Conservation (phyloP, 345 rosid species). For the Populus nigra region DNA sequence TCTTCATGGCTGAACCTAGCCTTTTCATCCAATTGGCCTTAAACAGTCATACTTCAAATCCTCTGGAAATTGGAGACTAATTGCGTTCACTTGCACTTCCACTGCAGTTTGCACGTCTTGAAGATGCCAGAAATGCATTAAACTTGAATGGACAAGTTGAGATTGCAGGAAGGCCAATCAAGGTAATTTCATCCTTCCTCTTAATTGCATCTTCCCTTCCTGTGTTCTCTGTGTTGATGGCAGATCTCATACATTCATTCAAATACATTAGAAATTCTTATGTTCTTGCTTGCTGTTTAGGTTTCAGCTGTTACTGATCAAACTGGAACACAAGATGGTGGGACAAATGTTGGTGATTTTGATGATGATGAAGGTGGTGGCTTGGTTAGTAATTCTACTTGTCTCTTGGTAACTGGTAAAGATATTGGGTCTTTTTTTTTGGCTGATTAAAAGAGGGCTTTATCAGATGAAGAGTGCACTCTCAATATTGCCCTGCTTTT, state of each 20-base stretch:
- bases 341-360: slow-evolving; percentile 68
- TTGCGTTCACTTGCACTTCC: background rate
- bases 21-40: background rate
- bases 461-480: background rate
- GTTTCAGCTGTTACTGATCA: slow-evolving; percentile 96
- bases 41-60: background rate
- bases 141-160: slow-evolving; percentile 89
- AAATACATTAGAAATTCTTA: slow-evolving; percentile 5
- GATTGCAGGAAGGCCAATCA: slow-evolving; percentile 82
- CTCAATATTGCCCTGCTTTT: background rate
- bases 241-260: background rate
- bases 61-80: background rate
- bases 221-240: background rate
- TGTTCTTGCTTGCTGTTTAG: slow-evolving; percentile 30
- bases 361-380: slow-evolving; percentile 98
- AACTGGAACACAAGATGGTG: slow-evolving; percentile 57
- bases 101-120: slow-evolving; percentile 81
- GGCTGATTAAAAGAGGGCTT: background rate
- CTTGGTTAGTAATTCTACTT: slow-evolving; percentile 59
- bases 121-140: slow-evolving; percentile 88
- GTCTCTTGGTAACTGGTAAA: background rate
- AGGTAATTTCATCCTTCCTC: slow-evolving; percentile 42
- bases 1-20: background rate
- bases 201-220: background rate
- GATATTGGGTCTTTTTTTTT: background rate